A percentile compares a stretch with the other conserved stretches of the same genome.
Conservation (phyloP, 768 basidiomycete genomes). For the Tricholoma sp. region DNA sequence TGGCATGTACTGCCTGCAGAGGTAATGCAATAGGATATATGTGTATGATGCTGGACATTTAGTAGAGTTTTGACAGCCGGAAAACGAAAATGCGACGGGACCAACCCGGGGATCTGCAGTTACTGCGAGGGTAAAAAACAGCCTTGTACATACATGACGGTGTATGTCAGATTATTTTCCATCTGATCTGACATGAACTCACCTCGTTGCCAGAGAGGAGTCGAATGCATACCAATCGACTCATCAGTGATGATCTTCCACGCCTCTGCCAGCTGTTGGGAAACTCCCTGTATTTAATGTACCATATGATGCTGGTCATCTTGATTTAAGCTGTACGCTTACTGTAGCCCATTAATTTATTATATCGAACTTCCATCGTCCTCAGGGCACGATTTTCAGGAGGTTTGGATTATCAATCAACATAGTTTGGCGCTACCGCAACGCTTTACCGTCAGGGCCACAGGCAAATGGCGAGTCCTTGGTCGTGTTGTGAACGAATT, state of each 20-base stretch:
- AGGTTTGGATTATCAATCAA: too few species aligned
- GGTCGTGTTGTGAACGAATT: background rate
- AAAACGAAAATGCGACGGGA: too few species aligned
- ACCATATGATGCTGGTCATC: background rate
- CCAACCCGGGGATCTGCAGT: too few species aligned
- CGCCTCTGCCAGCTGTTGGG: background rate
- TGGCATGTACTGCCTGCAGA: too few species aligned
- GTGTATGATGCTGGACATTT: too few species aligned
- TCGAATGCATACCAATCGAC: too few species aligned
- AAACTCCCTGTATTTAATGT: background rate
- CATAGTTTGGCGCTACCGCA: too few species aligned
- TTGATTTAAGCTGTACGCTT: background rate
- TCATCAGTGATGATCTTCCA: background rate
- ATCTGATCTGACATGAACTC: slow-evolving; percentile 17
- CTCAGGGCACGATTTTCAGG: background rate
- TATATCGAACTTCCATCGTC: background rate
- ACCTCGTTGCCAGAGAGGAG: slow-evolving; percentile 25
- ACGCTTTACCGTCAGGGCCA: too few species aligned
- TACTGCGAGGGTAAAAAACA: too few species aligned
- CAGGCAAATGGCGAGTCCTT: slow-evolving; percentile 2
- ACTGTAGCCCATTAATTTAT: background rate
- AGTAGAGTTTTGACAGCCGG: too few species aligned
- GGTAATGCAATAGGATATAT: too few species aligned
- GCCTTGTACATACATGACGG: too few species aligned
- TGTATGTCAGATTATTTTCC: slow-evolving; percentile 42